Conservation (phyloP, 1,139 yeast species). For the Meyerozyma elateridarum region DNA sequence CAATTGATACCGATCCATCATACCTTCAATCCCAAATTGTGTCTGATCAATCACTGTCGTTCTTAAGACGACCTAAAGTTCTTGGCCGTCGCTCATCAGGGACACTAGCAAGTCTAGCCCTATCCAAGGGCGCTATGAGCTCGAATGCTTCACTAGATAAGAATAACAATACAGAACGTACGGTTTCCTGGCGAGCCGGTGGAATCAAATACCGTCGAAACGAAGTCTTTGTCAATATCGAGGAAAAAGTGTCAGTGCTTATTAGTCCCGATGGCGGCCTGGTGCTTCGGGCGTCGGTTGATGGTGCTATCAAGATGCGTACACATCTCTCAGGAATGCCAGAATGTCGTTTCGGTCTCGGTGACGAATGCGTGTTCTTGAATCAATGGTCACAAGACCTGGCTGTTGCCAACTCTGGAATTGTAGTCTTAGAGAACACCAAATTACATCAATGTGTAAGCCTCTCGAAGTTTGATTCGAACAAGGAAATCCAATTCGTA, state of each 20-base stretch:
- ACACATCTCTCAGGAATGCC: slow-evolving; percentile 77
- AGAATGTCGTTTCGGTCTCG: slow-evolving; percentile 57
- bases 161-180: slow-evolving; percentile 4
- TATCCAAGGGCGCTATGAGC: background rate
- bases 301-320: slow-evolving; percentile 70
- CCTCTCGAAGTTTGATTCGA: slow-evolving; percentile 61
- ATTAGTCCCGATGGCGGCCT: slow-evolving; percentile 52
- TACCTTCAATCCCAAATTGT: background rate
- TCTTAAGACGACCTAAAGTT: slow-evolving; percentile 1
- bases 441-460: slow-evolving; percentile 71
- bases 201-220: slow-evolving; percentile 79
- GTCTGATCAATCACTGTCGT: background rate
- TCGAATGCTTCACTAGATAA: slow-evolving; percentile 1
- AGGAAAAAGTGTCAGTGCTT: slow-evolving; percentile 69
- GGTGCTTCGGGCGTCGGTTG: slow-evolving; percentile 66
- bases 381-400: slow-evolving; percentile 7
- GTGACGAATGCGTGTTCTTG: slow-evolving; percentile 35
- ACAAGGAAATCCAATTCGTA: slow-evolving; percentile 63
- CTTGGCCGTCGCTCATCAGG: slow-evolving; percentile 6
- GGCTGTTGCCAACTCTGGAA: slow-evolving; percentile 18
- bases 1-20: slow-evolving; percentile 20
- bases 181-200: slow-evolving; percentile 61
- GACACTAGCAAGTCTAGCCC: slow-evolving; percentile 5
- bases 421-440: slow-evolving; percentile 66
- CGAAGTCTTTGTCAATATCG: slow-evolving; percentile 73